Evolutionary conservation across 257 asterid species (phyloP).

Genomic region (Capsicum baccatum): DNA sequence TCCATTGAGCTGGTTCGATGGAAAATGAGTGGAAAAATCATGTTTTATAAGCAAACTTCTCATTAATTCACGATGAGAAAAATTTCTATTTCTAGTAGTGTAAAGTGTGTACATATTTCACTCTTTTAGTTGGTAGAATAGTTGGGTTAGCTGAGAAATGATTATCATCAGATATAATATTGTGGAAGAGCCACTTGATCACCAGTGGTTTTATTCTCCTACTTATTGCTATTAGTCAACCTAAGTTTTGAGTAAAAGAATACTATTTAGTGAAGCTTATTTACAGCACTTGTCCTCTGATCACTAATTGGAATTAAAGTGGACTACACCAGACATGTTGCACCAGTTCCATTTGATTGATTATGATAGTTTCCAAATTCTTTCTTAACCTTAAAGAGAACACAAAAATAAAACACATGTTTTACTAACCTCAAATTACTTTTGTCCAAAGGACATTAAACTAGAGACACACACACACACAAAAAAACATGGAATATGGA

Average conservation of each 20-base stretch:
- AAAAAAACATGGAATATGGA: background rate
- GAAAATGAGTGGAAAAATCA: too few species aligned
- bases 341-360: background rate
- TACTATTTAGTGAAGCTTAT: background rate
- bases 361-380: slow-evolving; percentile 1
- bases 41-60: too few species aligned
- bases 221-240: slow-evolving; percentile 26
- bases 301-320: background rate
- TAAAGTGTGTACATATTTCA: too few species aligned
- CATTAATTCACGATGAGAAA: too few species aligned
- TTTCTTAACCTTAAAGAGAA: background rate
- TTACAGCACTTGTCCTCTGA: background rate
- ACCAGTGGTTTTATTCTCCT: background rate
- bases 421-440: background rate
- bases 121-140: background rate
- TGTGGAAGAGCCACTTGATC: background rate
- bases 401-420: background rate
- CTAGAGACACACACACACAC: background rate
- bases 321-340: background rate
- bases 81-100: too few species aligned
- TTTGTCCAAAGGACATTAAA: background rate
- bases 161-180: background rate
- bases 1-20: too few species aligned
- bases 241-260: slow-evolving; percentile 1
- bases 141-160: background rate